Evolutionary conservation across 331 rosid genomes (phyloP).

Genomic region (Rhamnella rubrinervis): DNA sequence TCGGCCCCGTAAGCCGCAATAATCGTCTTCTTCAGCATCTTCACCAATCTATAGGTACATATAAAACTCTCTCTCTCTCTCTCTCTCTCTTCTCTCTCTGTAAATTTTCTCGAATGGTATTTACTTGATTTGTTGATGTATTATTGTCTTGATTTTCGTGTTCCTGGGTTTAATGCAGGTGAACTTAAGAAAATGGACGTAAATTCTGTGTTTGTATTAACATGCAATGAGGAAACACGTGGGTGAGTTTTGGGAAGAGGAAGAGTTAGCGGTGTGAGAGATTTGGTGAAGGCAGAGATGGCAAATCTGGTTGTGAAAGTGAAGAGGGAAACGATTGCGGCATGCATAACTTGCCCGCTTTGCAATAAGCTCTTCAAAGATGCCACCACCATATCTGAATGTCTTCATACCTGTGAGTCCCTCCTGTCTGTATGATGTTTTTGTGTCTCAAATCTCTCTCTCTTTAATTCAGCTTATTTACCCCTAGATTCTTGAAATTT

Average conservation of each 20-base stretch:
- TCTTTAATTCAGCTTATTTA: slow-evolving; percentile 12
- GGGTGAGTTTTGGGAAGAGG: slow-evolving; percentile 24
- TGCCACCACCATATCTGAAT: slow-evolving; percentile 92
- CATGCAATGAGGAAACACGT: slow-evolving; percentile 77
- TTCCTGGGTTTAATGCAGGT: slow-evolving; percentile 43
- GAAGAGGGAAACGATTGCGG: slow-evolving; percentile 58
- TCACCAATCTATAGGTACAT: slow-evolving; percentile 33
- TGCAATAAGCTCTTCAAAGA: slow-evolving; percentile 68
- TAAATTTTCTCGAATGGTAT: slow-evolving; percentile 4
- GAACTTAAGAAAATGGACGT: slow-evolving; percentile 58
- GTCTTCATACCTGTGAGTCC: slow-evolving; percentile 92
- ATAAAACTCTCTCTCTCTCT: slow-evolving; percentile 7
- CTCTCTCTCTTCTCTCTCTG: too few relatives aligned
- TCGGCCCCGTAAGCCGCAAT: slow-evolving; percentile 10
- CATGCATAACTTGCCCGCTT: slow-evolving; percentile 96
- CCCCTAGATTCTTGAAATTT: slow-evolving; percentile 30
- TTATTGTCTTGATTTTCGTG: slow-evolving; percentile 11
- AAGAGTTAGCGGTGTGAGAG: slow-evolving; percentile 11
- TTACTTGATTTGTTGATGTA: slow-evolving; percentile 9
- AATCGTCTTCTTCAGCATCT: slow-evolving; percentile 17
- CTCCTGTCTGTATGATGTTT: not conserved
- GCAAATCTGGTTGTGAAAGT: slow-evolving; percentile 69
- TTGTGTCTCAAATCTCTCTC: slow-evolving; percentile 8
- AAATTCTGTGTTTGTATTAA: slow-evolving; percentile 33
- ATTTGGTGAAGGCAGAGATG: slow-evolving; percentile 37